A percentile compares a stretch with the other conserved stretches of the same genome.
Conservation (phyloP, 2,329 filamentous ascomycete species). For the Alternaria hordeiaustralica region DNA sequence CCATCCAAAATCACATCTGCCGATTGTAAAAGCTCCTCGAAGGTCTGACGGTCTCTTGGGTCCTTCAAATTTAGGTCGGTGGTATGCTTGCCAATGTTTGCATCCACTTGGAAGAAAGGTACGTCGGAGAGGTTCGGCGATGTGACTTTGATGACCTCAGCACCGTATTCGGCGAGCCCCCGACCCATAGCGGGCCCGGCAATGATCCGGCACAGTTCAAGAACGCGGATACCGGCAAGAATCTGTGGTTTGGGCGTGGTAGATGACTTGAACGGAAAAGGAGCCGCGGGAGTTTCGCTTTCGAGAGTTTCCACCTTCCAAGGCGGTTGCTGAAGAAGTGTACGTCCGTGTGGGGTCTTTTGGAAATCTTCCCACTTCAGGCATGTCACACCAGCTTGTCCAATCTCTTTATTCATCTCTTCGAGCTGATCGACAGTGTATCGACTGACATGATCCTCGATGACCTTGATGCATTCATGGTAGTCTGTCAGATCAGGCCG, state of each 20-base stretch:
- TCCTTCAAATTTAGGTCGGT: slow-evolving; percentile 68
- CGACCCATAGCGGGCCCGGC: slow-evolving; percentile 76
- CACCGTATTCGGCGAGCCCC: slow-evolving; percentile 76
- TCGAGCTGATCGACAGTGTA: slow-evolving; percentile 50
- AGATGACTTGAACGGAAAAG: slow-evolving; percentile 54
- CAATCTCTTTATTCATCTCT: slow-evolving; percentile 50
- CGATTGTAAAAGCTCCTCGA: slow-evolving; percentile 66
- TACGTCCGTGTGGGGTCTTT: slow-evolving; percentile 49
- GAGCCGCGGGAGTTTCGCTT: slow-evolving; percentile 56
- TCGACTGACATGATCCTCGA: slow-evolving; percentile 51
- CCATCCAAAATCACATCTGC: slow-evolving; percentile 73
- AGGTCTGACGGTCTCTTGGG: slow-evolving; percentile 58
- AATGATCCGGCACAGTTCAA: slow-evolving; percentile 78
- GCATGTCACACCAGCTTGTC: slow-evolving; percentile 52
- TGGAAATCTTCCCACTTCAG: slow-evolving; percentile 52
- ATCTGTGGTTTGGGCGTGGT: slow-evolving; percentile 42
- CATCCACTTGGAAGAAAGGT: slow-evolving; percentile 74
- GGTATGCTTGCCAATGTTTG: slow-evolving; percentile 74
- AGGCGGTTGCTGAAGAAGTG: slow-evolving; percentile 50
- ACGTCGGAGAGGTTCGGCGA: slow-evolving; percentile 72
- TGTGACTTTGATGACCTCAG: slow-evolving; percentile 75
- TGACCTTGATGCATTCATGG: slow-evolving; percentile 49
- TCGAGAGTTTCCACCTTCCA: slow-evolving; percentile 61
- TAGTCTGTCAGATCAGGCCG: slow-evolving; percentile 64
- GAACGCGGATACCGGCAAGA: slow-evolving; percentile 70